phyloP scores from a whole-genome alignment of 208 protist species.

The Leishmania major region DNA sequence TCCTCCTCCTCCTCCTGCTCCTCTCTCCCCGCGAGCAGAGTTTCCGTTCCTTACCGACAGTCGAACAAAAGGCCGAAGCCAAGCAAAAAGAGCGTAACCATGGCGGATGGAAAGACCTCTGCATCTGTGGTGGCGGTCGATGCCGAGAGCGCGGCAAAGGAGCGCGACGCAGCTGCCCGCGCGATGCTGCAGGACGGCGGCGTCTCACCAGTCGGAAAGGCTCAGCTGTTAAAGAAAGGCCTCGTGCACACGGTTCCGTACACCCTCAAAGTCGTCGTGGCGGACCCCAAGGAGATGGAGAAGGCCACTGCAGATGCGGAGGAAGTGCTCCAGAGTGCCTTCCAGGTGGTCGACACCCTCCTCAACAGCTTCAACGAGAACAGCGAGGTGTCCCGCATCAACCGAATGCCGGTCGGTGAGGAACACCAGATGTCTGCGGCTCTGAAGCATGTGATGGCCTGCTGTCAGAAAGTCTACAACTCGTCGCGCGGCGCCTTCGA shows the following conservation, averaged over 20 bases:
- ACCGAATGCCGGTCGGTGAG: conserved; percentile 43
- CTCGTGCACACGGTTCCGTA: conserved; percentile 77
- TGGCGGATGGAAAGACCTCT: conserved; percentile 60
- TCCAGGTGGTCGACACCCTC: conserved; percentile 62
- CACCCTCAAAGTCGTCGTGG: conserved; percentile 56
- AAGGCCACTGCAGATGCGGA: conserved; percentile 26
- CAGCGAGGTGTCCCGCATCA: conserved; percentile 63
- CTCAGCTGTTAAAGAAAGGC: conserved; percentile 48
- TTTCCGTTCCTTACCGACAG: neutral
- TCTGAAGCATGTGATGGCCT: conserved; percentile 52
- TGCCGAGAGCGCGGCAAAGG: conserved; percentile 48
- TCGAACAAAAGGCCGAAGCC: neutral
- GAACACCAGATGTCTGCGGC: conserved; percentile 62
- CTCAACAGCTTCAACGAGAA: conserved; percentile 70
- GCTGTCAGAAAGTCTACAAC: conserved; percentile 52
- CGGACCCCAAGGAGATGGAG: conserved; percentile 24
- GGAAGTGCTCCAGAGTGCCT: conserved; percentile 43
- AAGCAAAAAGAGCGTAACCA: conserved; percentile 12
- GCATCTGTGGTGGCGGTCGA: conserved; percentile 63
- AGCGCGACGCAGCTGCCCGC: conserved; percentile 57
- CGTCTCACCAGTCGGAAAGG: conserved; percentile 19
- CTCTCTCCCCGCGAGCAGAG: too few relatives aligned
- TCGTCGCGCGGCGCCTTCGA: conserved; percentile 61
- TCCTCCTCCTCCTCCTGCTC: neutral
- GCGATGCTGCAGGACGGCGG: conserved; percentile 55